Evolutionary conservation across 164 flowering plant species (phyloP).

Genomic region (Chimonanthus salicifolius): DNA sequence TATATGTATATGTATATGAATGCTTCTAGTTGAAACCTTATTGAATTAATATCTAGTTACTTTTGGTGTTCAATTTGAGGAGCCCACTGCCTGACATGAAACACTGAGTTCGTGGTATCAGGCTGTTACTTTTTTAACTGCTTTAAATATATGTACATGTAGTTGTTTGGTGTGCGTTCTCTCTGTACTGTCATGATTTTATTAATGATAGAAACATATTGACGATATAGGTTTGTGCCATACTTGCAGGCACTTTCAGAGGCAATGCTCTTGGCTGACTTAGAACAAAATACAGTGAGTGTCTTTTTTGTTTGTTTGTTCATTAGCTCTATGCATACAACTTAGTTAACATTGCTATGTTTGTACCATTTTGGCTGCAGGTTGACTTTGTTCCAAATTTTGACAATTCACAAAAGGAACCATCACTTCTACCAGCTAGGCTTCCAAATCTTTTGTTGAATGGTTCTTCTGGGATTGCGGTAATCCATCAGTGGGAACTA

Average conservation of each 20-base stretch:
- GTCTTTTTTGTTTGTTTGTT: not conserved
- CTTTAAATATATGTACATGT: not conserved
- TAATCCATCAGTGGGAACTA: constrained; percentile 10
- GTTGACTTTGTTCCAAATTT: constrained; percentile 93
- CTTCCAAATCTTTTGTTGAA: constrained; percentile 78
- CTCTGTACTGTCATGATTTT: not conserved
- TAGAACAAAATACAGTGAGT: constrained; percentile 75
- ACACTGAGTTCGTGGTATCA: too few species aligned
- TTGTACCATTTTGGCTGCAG: constrained; percentile 33
- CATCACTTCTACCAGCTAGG: constrained; percentile 87
- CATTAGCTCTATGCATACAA: not conserved
- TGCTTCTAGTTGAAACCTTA: too few species aligned
- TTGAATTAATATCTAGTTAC: too few species aligned
- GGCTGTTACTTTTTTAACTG: too few species aligned
- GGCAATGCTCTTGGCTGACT: constrained; percentile 83
- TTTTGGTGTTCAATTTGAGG: too few species aligned
- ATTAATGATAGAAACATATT: not conserved
- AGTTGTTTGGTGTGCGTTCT: not conserved
- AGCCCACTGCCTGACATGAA: too few species aligned
- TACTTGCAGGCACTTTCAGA: constrained; percentile 74
- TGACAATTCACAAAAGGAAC: constrained; percentile 92
- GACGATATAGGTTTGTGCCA: constrained; percentile 7
- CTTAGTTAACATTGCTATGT: not conserved
- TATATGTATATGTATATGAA: too few species aligned
- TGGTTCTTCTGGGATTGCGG: constrained; percentile 99